Base-by-base conservation (phyloP, 495 filamentous ascomycete species). In the Podospora appendiculata region DNA sequence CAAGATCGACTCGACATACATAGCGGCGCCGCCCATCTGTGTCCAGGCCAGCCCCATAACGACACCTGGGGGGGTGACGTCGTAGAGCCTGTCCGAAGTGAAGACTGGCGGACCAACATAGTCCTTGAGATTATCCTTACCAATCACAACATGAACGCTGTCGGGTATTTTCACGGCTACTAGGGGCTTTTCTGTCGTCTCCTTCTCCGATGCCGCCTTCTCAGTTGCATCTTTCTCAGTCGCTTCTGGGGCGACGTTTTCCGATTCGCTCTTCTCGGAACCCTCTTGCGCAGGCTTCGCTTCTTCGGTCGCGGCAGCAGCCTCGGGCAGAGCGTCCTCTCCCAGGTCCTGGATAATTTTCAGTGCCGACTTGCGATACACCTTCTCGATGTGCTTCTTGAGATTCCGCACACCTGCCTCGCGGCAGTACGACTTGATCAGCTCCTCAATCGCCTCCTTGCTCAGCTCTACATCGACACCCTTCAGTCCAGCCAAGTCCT, bases 311-410 rank as follows among this genome's bases (percentile, higher is more conserved):
- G 96, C 64, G 13, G 89, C 93, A 55, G 87, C 82, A 25, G 83
- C 80, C 70, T 96, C 93, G 2, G 86, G 77, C 12, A 95, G 71
- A 10, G 75, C 88, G 32, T 89, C 85, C 68, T 98, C 93, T 46
- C 93, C 93, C 5, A 97, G 73, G 56, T 97, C 93, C 64, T 90
- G 87, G 32, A 99, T 89, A 59, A 99, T 97, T 70, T 96, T 96
- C 57, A 97, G 78, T 10, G 94, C 94, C 14, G 90, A 87, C 71
- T 99, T 99, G 41, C 94, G 87, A 70, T 95, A 99, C 6, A 99
- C 89, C 74, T 97, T 97, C 64, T 99, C 94, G 56, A 99, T 99
- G 63, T 97, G 92, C 75, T 99, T 97, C 78, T 99, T 99, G 59
- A 99, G 71, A 67, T 97, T 97, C 42, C 94, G 88, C 19, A 99